Evolutionary conservation across 768 basidiomycete genomes (phyloP).

Genomic region (Phlegmacium glaucopus): DNA sequence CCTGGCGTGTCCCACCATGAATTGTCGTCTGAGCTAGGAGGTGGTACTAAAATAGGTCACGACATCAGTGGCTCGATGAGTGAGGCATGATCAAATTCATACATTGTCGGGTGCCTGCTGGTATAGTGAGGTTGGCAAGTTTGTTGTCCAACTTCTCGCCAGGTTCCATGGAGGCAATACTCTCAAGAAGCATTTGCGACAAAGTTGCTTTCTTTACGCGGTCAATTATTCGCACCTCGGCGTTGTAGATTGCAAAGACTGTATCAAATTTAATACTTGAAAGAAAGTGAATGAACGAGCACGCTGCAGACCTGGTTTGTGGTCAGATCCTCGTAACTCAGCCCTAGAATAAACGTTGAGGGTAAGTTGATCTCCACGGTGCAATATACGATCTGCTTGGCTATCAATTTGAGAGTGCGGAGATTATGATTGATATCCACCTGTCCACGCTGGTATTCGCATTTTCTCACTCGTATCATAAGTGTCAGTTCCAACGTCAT

Average conservation of each 20-base stretch:
- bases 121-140: constrained; percentile 54
- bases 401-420: constrained; percentile 9
- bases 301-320: constrained; percentile 72
- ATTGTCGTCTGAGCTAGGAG: constrained; percentile 72
- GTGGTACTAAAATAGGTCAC: constrained; percentile 56
- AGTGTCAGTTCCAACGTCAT: constrained; percentile 73
- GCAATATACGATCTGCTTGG: constrained; percentile 82
- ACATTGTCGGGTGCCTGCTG: constrained; percentile 42
- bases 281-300: neutral
- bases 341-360: constrained; percentile 79
- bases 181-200: constrained; percentile 64
- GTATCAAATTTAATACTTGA: constrained; percentile 3
- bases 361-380: constrained; percentile 69
- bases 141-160: constrained; percentile 73
- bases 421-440: constrained; percentile 35
- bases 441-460: constrained; percentile 97
- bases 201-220: constrained; percentile 67
- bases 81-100: constrained; percentile 19
- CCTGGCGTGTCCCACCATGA: constrained; percentile 82
- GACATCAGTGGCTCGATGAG: constrained; percentile 2
- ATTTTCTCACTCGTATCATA: constrained; percentile 97
- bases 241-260: constrained; percentile 86
- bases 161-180: constrained; percentile 54
- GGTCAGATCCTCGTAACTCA: constrained; percentile 90
- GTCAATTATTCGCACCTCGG: constrained; percentile 78